Percentiles rank a stretch among this genome's conserved stretches.
These are phyloP conservation scores for Alternaria ventricosa DNA, from an alignment of 2,329 filamentous ascomycete genomes.

Conservation along the genomic window DNA sequence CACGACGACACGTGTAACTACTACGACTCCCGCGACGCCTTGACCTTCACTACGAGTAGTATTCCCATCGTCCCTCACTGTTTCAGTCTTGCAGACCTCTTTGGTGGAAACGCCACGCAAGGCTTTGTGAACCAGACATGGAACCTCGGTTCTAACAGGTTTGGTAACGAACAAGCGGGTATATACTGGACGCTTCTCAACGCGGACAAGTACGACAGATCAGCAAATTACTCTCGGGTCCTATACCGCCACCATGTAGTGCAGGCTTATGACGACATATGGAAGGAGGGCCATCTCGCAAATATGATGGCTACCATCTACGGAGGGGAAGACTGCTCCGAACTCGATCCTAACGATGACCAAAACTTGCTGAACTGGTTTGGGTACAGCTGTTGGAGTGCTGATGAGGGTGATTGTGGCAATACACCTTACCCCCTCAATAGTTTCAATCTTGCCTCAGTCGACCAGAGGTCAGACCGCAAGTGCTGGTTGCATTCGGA, in stretches of 20 bases:
- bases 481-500: neutral
- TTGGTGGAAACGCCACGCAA: neutral
- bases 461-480: neutral
- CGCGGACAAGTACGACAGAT: neutral
- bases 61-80: neutral
- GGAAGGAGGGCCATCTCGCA: neutral
- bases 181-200: conserved; percentile 2
- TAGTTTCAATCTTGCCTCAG: neutral
- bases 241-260: neutral
- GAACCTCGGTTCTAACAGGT: neutral
- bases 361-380: neutral
- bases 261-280: neutral
- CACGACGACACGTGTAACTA: neutral
- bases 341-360: neutral
- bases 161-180: neutral
- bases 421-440: neutral
- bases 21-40: neutral
- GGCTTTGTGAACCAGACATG: neutral
- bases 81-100: neutral
- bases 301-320: neutral
- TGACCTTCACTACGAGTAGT: neutral
- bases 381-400: conserved; percentile 1
- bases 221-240: neutral
- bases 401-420: neutral
- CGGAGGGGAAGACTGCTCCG: neutral